Percentiles rank a stretch among this genome's conserved stretches.
phyloP scores from a whole-genome alignment of 2,329 filamentous ascomycete genomes.

The Elsinoe perseae region DNA sequence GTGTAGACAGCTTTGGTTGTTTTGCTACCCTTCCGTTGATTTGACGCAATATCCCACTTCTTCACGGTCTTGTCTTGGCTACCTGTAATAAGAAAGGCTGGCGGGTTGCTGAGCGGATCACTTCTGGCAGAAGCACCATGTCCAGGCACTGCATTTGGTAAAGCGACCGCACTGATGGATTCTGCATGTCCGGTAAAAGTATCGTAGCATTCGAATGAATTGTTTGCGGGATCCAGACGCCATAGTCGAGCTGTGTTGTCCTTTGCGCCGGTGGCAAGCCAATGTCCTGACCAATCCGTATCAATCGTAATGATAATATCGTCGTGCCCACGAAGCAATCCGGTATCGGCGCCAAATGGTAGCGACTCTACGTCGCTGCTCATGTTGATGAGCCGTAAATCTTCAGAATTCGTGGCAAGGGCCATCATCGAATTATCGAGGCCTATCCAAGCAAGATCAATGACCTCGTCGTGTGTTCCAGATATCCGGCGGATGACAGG shows the following conservation, averaged over 20 bases:
- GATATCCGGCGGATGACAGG: slow-evolving; percentile 70
- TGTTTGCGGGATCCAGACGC: slow-evolving; percentile 68
- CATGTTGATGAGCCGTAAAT: slow-evolving; percentile 78
- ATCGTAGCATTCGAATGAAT: slow-evolving; percentile 71
- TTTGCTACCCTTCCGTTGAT: slow-evolving; percentile 40
- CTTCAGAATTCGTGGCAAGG: slow-evolving; percentile 89
- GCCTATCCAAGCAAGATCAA: slow-evolving; percentile 82
- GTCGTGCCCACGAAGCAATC: slow-evolving; percentile 77
- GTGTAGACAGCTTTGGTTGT: slow-evolving; percentile 59
- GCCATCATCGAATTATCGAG: slow-evolving; percentile 75
- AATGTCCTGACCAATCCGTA: slow-evolving; percentile 92
- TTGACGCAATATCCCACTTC: slow-evolving; percentile 66
- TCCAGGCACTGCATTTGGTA: slow-evolving; percentile 63
- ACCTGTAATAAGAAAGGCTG: slow-evolving; percentile 77
- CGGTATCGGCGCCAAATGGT: slow-evolving; percentile 90
- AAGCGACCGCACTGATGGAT: slow-evolving; percentile 79
- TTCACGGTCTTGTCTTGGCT: slow-evolving; percentile 96
- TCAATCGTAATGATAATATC: slow-evolving; percentile 95
- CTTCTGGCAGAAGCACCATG: slow-evolving; percentile 61
- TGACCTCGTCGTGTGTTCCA: slow-evolving; percentile 95
- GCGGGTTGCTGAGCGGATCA: slow-evolving; percentile 70
- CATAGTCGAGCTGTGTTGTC: slow-evolving; percentile 91
- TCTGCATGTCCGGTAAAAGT: slow-evolving; percentile 88
- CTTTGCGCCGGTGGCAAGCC: slow-evolving; percentile 93
- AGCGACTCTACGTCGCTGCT: slow-evolving; percentile 27